phyloP scores from a whole-genome alignment of 1,284 basidiomycete genomes.

The Cystobasidiaceae sp. region DNA sequence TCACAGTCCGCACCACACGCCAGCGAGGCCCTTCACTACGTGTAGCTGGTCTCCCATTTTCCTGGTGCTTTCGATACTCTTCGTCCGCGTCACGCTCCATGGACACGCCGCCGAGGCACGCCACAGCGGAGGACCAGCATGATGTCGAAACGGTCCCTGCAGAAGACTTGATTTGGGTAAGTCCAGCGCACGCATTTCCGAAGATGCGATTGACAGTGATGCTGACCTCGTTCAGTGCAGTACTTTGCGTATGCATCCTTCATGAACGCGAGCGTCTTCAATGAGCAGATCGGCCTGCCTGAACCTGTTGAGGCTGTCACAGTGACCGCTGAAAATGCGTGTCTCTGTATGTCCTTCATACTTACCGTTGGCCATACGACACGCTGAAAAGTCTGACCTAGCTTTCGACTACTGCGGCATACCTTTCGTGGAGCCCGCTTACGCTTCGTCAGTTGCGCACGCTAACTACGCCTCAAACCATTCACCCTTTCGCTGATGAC shows the following conservation, averaged over 20 bases:
- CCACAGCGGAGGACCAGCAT: background rate
- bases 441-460: slow-evolving; percentile 7
- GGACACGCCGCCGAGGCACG: background rate
- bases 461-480: background rate
- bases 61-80: background rate
- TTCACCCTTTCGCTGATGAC: no score
- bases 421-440: slow-evolving; percentile 23
- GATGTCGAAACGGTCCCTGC: background rate
- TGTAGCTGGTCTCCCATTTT: background rate
- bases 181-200: no score
- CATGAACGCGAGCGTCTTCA: slow-evolving; percentile 2
- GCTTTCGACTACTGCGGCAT: slow-evolving; percentile 28
- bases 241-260: slow-evolving; percentile 23
- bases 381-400: background rate
- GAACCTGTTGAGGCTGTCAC: background rate
- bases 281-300: background rate
- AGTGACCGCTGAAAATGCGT: slow-evolving; percentile 12
- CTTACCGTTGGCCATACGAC: background rate
- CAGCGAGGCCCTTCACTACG: no score
- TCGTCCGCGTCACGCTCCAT: background rate
- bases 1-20: no score
- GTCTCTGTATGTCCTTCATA: slow-evolving; percentile 3
- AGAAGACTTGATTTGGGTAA: slow-evolving; percentile 13
- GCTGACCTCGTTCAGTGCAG: background rate
- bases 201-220: background rate